These are phyloP conservation scores for Canavalia gladiata DNA, from an alignment of 306 rosid genomes.

Conservation along the genomic window DNA sequence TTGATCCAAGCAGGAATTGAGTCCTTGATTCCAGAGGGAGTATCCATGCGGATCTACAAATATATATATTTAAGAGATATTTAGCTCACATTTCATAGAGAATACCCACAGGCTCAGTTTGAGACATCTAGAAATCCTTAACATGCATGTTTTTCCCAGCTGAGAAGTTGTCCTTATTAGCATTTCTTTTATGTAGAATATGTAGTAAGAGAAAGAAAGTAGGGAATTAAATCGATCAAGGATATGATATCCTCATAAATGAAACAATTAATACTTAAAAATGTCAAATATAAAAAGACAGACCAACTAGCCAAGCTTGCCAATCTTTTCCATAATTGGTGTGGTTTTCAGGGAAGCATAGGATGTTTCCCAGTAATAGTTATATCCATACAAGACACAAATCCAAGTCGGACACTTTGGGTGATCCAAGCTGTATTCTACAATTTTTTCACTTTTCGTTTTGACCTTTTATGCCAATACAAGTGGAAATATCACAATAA, in stretches of 20 bases:
- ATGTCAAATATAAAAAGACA: slow-evolving; percentile 27
- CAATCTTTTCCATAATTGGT: slow-evolving; percentile 18
- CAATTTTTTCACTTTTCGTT: too few relatives aligned
- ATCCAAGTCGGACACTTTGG: slow-evolving; percentile 1
- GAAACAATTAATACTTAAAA: slow-evolving; percentile 33
- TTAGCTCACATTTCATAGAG: slow-evolving; percentile 45
- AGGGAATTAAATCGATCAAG: slow-evolving; percentile 13
- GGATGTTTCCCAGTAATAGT: background rate
- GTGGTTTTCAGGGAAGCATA: slow-evolving; percentile 4
- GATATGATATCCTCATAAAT: slow-evolving; percentile 25
- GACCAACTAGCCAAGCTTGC: background rate
- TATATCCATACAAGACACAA: background rate
- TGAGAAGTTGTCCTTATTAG: background rate
- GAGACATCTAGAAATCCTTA: slow-evolving; percentile 37
- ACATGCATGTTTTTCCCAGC: slow-evolving; percentile 15
- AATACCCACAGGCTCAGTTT: slow-evolving; percentile 33
- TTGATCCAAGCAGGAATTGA: slow-evolving; percentile 99
- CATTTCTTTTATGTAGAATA: slow-evolving; percentile 19
- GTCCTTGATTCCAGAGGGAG: slow-evolving; percentile 96
- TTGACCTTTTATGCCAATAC: too few relatives aligned
- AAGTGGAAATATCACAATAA: too few relatives aligned
- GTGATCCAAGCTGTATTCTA: background rate
- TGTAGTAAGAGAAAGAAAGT: slow-evolving; percentile 13
- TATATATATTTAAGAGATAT: slow-evolving; percentile 25
- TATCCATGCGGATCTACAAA: slow-evolving; percentile 88